Conservation (phyloP, 2,329 filamentous ascomycete species). For the Fusarium vanettenii region DNA sequence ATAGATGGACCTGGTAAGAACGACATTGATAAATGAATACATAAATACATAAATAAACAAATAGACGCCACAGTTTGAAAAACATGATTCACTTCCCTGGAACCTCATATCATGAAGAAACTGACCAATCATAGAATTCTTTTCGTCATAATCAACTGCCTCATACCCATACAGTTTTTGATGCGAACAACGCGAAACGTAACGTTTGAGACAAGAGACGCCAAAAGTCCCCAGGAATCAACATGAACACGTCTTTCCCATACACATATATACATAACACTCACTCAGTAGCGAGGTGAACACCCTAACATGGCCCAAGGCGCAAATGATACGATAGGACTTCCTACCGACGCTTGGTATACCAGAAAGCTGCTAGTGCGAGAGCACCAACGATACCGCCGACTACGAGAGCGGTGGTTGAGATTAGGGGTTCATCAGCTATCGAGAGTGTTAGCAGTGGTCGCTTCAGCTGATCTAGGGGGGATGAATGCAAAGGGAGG, state of each 20-base stretch:
- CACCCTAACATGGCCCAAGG: constrained; percentile 3
- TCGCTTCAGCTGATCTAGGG: not conserved
- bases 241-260: constrained; percentile 28
- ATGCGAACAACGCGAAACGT: constrained; percentile 2
- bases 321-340: not conserved
- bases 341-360: constrained; percentile 45
- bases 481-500: not conserved
- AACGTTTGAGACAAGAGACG: constrained; percentile 22
- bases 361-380: constrained; percentile 55
- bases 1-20: constrained; percentile 5
- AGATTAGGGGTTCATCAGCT: constrained; percentile 48
- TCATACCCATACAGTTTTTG: constrained; percentile 27
- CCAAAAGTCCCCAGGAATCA: constrained; percentile 18
- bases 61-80: not conserved
- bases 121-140: constrained; percentile 10
- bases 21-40: not conserved
- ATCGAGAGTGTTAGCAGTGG: constrained; percentile 34
- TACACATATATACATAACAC: constrained; percentile 29
- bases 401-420: constrained; percentile 47
- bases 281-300: constrained; percentile 3
- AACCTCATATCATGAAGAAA: not conserved
- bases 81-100: not conserved
- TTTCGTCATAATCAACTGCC: constrained; percentile 16
- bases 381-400: constrained; percentile 51
- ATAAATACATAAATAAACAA: not conserved